Conservation (phyloP, 2,329 filamentous ascomycete species). For the Pestalotiopsis sp. region DNA sequence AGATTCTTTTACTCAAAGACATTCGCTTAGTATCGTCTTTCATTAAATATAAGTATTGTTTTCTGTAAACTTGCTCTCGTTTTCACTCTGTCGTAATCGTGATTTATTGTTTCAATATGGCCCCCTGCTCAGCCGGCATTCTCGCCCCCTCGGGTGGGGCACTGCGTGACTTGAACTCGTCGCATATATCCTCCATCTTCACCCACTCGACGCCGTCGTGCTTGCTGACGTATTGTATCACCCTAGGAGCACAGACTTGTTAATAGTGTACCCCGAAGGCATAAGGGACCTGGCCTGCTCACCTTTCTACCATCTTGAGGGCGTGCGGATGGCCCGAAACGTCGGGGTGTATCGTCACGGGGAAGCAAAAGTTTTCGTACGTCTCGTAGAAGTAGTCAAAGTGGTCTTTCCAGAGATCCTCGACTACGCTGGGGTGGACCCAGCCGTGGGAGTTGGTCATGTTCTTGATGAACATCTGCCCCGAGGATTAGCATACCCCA, state of each 20-base stretch:
- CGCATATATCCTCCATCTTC: conserved; percentile 49
- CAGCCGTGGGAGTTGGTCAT: conserved; percentile 36
- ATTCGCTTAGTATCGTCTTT: too few relatives aligned
- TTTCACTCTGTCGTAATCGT: background rate
- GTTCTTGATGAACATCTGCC: too few relatives aligned
- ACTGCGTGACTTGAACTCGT: conserved; percentile 69
- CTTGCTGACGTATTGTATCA: conserved; percentile 71
- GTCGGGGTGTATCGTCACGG: conserved; percentile 77
- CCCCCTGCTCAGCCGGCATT: conserved; percentile 59
- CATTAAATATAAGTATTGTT: too few relatives aligned
- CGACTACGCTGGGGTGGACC: conserved; percentile 51
- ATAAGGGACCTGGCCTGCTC: conserved; percentile 17
- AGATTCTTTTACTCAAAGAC: too few relatives aligned
- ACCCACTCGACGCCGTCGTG: conserved; percentile 66
- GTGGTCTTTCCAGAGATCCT: conserved; percentile 67
- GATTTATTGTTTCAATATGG: conserved; percentile 48
- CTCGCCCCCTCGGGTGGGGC: conserved; percentile 57
- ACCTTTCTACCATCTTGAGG: conserved; percentile 73
- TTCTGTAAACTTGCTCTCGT: too few relatives aligned
- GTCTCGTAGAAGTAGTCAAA: conserved; percentile 77
- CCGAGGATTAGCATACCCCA: too few relatives aligned
- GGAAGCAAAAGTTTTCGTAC: conserved; percentile 77
- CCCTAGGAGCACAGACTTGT: conserved; percentile 29
- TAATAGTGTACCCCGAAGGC: background rate
- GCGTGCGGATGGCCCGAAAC: conserved; percentile 75